Base-by-base conservation (phyloP, 1,139 yeast species). In the Pichia norvegensis region DNA sequence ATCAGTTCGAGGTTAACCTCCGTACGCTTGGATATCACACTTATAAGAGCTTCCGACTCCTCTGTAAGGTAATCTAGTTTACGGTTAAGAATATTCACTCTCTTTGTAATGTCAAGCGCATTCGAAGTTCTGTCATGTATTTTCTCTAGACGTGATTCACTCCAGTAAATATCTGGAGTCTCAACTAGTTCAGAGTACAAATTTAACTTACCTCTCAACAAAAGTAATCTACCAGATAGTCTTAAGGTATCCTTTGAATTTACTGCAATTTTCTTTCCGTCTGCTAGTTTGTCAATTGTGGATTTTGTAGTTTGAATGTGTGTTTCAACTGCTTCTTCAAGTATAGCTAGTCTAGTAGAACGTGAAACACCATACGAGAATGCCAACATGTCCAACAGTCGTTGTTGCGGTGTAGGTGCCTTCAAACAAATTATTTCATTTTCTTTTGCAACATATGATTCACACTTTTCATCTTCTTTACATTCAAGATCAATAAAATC, bases 101-200 rank as follows among this genome's bases (percentile, higher is more conserved):
- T 69, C 2, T 92, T 85, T 33, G 74, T 72, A 25, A 88, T 80
- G 59, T 88, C 97, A 46, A 88, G 68, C 33, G 78, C 78, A 46
- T 74, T 74, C 1, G 95, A 83, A 4, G 86, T 79, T 21, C 78
- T 72, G 42, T 80, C 74, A 63, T 86, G 88, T 17, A 87, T 77
- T 46, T 72, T 73, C 59, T 88, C 97, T 46, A 88, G 68, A 33
- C 79, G 78, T 1, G 96, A 95, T 57, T 87, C 96, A 45, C 87
- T 78, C 97, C 97, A 88, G 64, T 87, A 88, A 41, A 87, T 65
- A 61, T 88, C 97, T 0, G 97, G 97, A 0, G 95, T 86, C 57
- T 88, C 97, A 38, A 86, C 86, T 46, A 88, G 72, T 58, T 88
- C 95, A n/a, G 92, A 82, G 62, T 88, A 86, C 40, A 88, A 66